A percentile compares a stretch with the other conserved stretches of the same genome.
phyloP scores from a whole-genome alignment of 805 yeast genomes.

The Metschnikowia cubensis region DNA sequence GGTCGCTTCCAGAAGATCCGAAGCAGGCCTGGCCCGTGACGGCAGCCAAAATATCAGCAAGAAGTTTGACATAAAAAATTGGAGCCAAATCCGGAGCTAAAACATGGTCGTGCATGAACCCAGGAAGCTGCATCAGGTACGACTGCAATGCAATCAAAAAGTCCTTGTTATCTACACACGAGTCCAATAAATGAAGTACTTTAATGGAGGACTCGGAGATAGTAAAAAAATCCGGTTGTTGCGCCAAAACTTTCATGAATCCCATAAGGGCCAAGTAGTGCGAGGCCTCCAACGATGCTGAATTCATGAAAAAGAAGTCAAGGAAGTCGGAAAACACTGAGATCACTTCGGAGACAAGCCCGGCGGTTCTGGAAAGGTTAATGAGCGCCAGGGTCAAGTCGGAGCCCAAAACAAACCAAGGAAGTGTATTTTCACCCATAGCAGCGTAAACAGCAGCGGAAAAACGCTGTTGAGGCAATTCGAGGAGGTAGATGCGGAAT shows the following conservation, averaged over 20 bases:
- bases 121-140: conserved; percentile 19
- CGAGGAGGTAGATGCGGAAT: conserved; percentile 44
- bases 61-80: conserved; percentile 31
- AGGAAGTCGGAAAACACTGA: conserved; percentile 27
- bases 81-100: conserved; percentile 32
- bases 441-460: conserved; percentile 32
- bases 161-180: conserved; percentile 35
- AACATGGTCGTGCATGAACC: conserved; percentile 18
- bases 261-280: conserved; percentile 37
- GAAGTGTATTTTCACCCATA: conserved; percentile 21
- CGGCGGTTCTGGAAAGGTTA: conserved; percentile 26
- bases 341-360: conserved; percentile 23
- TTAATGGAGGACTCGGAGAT: conserved; percentile 23
- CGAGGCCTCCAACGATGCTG: conserved; percentile 21
- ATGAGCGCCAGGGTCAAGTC: conserved; percentile 32
- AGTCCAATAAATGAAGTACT: conserved; percentile 31
- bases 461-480: conserved; percentile 43
- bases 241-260: conserved; percentile 27
- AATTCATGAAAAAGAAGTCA: conserved; percentile 20
- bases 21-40: conserved; percentile 27
- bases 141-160: conserved; percentile 35
- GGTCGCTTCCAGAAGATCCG: conserved; percentile 17
- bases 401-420: conserved; percentile 35
- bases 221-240: conserved; percentile 26
- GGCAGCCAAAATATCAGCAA: conserved; percentile 34